Base-by-base conservation (phyloP, 495 filamentous ascomycete species). In the Tuber indicum region DNA sequence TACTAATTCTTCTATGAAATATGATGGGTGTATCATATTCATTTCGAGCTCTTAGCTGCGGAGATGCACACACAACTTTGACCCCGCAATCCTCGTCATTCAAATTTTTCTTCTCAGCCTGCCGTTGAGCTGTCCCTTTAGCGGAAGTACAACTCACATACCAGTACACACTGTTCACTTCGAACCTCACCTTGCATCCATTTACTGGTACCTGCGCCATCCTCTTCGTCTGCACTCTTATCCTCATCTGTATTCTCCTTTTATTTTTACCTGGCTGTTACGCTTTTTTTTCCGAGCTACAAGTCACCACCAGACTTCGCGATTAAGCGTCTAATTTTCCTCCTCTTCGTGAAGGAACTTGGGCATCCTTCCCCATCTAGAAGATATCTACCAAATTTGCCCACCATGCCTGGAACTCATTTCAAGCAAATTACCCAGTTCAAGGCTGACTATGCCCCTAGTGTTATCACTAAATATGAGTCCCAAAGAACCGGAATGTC, bases 401-500 rank as follows among this genome's bases (percentile, higher is more conserved):
- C 75, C 47, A 81, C 79, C 21, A 81, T 81, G 79, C 77, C 78
- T n/a, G 62, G 72, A 45, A 75, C 77, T 7, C 89, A 91, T 81
- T 99, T 98, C 85, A 92, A 91, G 81, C 90, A 90, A 78, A 87
- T 97, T 45, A 92, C 96, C 81, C 90, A 88, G 79, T 97, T 99
- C 86, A 89, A 90, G 74, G 89, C 91, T 43, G 93, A 98, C 84
- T 99, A 97, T 86, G 92, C 94, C 23, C 91, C 93, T 3, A 91
- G 90, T 71, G 89, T 88, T 73, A 90, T 98, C 84, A 94, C 93
- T 46, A 94, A 97, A 74, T 84, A 93, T 90, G 91, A 92, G 83
- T 92, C 91, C 21, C 89, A 92, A 78, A 86, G 93, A 74, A 98
- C 94, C 46, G 96, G 96, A 73, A 95, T 99, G 94, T 91, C 93